phyloP scores from a whole-genome alignment of 305 asterid species.

The Solanum aculeatissimum region DNA sequence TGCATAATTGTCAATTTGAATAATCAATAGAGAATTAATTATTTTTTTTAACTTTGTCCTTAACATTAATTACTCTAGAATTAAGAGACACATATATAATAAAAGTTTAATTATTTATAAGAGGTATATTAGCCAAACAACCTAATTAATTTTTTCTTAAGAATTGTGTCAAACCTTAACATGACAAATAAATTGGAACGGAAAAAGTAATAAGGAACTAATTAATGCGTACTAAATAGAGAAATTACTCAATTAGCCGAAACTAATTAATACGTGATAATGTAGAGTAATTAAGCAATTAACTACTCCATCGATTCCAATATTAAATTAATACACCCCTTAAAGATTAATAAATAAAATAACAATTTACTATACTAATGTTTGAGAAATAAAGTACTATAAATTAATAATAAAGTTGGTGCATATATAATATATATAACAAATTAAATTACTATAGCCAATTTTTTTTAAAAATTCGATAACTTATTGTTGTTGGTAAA shows the following conservation, averaged over 20 bases:
- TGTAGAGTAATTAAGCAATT: not conserved
- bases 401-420: not conserved
- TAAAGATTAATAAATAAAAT: not conserved
- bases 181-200: too few relatives aligned
- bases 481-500: not conserved
- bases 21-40: too few relatives aligned
- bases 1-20: too few relatives aligned
- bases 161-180: too few relatives aligned
- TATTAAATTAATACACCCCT: not conserved
- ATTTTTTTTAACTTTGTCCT: too few relatives aligned
- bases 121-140: too few relatives aligned
- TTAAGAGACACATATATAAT: too few relatives aligned
- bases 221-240: not conserved
- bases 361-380: not conserved
- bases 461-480: not conserved
- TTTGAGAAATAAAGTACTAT: not conserved
- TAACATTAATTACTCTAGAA: too few relatives aligned
- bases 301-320: not conserved
- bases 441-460: not conserved
- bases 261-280: not conserved
- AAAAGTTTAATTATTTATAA: too few relatives aligned
- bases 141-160: too few relatives aligned
- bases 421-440: too few relatives aligned
- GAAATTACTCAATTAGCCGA: not conserved
- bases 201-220: not conserved